Percentiles rank a stretch among this genome's conserved stretches.
phyloP scores from a whole-genome alignment of 2,329 filamentous ascomycete species.

The Penicillium aurantiogriseum region DNA sequence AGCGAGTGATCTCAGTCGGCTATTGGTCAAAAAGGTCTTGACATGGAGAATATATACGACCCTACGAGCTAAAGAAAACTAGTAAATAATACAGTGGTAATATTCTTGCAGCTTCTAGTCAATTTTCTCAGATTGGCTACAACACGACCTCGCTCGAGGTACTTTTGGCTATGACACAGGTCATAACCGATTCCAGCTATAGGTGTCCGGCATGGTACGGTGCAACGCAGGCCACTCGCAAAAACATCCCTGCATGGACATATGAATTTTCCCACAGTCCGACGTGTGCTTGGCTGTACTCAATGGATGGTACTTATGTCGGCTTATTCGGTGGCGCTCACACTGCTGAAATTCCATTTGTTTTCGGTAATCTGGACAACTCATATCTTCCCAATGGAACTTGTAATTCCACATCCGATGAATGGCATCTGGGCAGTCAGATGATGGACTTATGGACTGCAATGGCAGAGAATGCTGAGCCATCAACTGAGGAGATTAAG shows the following conservation, averaged over 20 bases:
- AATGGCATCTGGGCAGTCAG: conserved; percentile 16
- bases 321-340: conserved; percentile 12
- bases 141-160: conserved; percentile 2
- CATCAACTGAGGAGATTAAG: conserved; percentile 11
- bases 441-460: conserved; percentile 22
- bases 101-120: not conserved
- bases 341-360: conserved; percentile 20
- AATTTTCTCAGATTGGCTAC: not conserved
- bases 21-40: no score
- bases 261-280: conserved; percentile 23
- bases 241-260: conserved; percentile 18
- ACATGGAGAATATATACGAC: no score
- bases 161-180: conserved; percentile 14
- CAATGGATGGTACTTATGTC: not conserved
- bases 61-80: no score
- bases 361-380: conserved; percentile 18
- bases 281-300: conserved; percentile 21
- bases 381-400: not conserved
- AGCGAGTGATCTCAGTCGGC: no score
- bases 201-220: conserved; percentile 19
- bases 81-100: no score
- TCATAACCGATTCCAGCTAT: conserved; percentile 15
- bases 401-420: conserved; percentile 14
- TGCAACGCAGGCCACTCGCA: conserved; percentile 4
- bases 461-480: conserved; percentile 20